Conservation (phyloP, 441 rosid genomes). For the Erodium moschatum region DNA sequence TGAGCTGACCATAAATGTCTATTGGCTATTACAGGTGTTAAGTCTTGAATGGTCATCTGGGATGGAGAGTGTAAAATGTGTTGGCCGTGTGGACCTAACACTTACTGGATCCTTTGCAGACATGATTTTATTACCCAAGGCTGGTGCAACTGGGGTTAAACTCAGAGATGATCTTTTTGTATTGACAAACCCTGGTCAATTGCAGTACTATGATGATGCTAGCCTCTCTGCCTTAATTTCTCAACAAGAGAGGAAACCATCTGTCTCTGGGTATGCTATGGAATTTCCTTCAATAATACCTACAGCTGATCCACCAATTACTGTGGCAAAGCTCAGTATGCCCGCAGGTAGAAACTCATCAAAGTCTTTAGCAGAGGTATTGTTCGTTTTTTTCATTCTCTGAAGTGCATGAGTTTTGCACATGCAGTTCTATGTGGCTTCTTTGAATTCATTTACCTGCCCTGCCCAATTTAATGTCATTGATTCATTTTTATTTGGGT, state of each 20-base stretch:
- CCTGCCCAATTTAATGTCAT: neutral
- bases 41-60: constrained; percentile 58
- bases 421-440: neutral
- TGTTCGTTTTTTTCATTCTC: constrained; percentile 16
- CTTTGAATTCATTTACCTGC: constrained; percentile 13
- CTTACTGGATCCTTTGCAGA: constrained; percentile 62
- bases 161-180: constrained; percentile 31
- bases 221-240: constrained; percentile 38
- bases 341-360: constrained; percentile 29
- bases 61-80: constrained; percentile 46
- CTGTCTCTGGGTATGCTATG: constrained; percentile 32
- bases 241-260: constrained; percentile 30
- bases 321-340: constrained; percentile 36
- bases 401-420: too few relatives aligned
- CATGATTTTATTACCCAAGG: constrained; percentile 47
- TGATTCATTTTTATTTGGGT: constrained; percentile 3
- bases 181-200: constrained; percentile 49
- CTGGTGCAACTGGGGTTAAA: constrained; percentile 29
- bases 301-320: constrained; percentile 42
- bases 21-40: constrained; percentile 38
- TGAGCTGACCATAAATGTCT: constrained; percentile 12
- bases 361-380: constrained; percentile 47
- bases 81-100: constrained; percentile 49
- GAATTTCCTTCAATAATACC: constrained; percentile 44
- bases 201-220: constrained; percentile 45